A percentile compares a stretch with the other conserved stretches of the same genome.
These are phyloP conservation scores for Suillus brevipes DNA, from an alignment of 768 basidiomycete species.

Conservation along the genomic window DNA sequence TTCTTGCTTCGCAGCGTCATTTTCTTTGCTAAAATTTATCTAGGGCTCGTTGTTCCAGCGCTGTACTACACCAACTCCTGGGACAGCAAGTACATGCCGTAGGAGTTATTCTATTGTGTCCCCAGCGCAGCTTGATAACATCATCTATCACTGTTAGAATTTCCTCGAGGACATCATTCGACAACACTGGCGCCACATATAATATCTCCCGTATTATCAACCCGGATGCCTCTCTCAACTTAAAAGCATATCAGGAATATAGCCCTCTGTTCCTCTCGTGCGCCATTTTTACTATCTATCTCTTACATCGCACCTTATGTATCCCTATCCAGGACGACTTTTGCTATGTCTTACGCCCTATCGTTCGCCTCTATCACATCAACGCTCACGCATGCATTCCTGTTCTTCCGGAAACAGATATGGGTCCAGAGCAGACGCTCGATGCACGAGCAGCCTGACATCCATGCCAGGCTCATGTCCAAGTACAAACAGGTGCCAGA, in stretches of 20 bases:
- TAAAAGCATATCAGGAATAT: constrained; percentile 54
- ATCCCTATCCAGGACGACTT: constrained; percentile 46
- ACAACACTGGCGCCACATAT: constrained; percentile 59
- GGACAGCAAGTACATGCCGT: constrained; percentile 59
- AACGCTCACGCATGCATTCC: constrained; percentile 67
- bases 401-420: constrained; percentile 81
- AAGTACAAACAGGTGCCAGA: constrained; percentile 48
- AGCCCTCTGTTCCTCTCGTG: constrained; percentile 61
- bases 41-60: constrained; percentile 58
- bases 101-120: constrained; percentile 20
- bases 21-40: constrained; percentile 47
- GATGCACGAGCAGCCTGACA: constrained; percentile 76
- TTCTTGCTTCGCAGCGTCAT: constrained; percentile 41
- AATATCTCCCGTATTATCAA: constrained; percentile 60
- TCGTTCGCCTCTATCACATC: constrained; percentile 84
- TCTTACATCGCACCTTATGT: constrained; percentile 22
- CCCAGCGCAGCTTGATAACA: background rate
- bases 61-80: constrained; percentile 71
- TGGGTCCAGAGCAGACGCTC: constrained; percentile 69
- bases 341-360: constrained; percentile 76
- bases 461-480: constrained; percentile 51
- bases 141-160: constrained; percentile 38
- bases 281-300: constrained; percentile 22
- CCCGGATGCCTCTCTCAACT: constrained; percentile 53
- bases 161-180: constrained; percentile 63